phyloP scores from a whole-genome alignment of 352 stramenopile species.

The Phytophthora pluvialis region DNA sequence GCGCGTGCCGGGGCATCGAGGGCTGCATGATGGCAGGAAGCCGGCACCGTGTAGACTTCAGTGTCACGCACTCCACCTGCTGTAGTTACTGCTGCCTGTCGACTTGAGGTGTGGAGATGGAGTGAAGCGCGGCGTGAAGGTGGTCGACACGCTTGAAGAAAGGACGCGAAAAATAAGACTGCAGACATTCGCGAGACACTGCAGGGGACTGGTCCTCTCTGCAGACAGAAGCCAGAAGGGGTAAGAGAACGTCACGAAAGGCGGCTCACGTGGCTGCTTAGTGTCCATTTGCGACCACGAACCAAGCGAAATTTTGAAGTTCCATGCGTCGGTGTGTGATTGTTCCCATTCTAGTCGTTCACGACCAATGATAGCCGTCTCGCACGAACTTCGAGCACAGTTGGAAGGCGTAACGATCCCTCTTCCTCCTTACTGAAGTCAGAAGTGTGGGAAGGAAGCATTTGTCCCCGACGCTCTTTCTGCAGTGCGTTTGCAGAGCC shows the following conservation, averaged over 20 bases:
- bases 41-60: not conserved
- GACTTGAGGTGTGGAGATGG: constrained; percentile 5
- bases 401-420: constrained; percentile 29
- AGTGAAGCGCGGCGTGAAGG: not conserved
- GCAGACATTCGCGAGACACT: constrained; percentile 10
- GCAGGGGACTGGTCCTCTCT: constrained; percentile 5
- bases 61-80: not conserved
- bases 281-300: too few relatives aligned
- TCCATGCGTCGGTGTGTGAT: too few relatives aligned
- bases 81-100: not conserved
- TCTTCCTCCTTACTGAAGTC: constrained; percentile 3
- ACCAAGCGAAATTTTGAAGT: not conserved
- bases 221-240: constrained; percentile 5
- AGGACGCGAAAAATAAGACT: constrained; percentile 20
- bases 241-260: constrained; percentile 17
- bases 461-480: constrained; percentile 17
- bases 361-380: constrained; percentile 30
- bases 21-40: constrained; percentile 6
- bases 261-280: not conserved
- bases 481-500: constrained; percentile 10
- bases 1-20: not conserved
- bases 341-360: not conserved
- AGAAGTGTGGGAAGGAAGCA: not conserved
- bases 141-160: constrained; percentile 3
- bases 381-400: constrained; percentile 52